Evolutionary conservation across 306 rosid genomes (phyloP), one percentile per base, ranked within the genome.

Genomic region (Hippophae rhamnoides): DNA sequence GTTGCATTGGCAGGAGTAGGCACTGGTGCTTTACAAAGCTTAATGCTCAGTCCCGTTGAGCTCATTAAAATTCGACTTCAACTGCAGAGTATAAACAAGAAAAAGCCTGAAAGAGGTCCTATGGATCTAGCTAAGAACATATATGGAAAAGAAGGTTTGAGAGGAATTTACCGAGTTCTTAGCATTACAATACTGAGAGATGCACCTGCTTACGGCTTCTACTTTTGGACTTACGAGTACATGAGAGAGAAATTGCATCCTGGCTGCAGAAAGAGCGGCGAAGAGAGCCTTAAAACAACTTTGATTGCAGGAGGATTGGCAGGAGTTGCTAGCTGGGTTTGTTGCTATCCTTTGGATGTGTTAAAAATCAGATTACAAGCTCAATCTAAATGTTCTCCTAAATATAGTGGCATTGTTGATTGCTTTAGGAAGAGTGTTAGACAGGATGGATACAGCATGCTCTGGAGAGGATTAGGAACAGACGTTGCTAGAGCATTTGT

Each of bases 321-420:
- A 0, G 98, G 96, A 13, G 90, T 83, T 13, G 79, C 89, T 0
- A 90, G 95, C 51, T 92, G 95, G 95, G 63, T 75, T 14, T 81
- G 70, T 56, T 83, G 98, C 57, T 85, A 88, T 61, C 99, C 93
- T 5, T 63, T 85, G n/a, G 99, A 92, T 63, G 96, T 90, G 46
- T 52, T 87, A 0, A 87, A 90, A 72, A 90, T 89, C 44, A 78
- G 95, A 49, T 55, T 90, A 43, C 92, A 87, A 58, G 92, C 78
- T 64, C 89, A 90, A 43, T 77, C 90, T 26, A 2, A 13, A 60
- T 13, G 56, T 70, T 62, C 73, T 79, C 7, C 11, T 68, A 84
- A 81, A 62, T 90, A 87, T 62, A 50, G 38, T 3, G 89, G 95
- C 9, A 81, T 90, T 23, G 26, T 46, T n/a, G 96, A 90, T 63